Evolutionary conservation across 2,329 filamentous ascomycete species (phyloP).

Genomic region (Monosporascus sp.): DNA sequence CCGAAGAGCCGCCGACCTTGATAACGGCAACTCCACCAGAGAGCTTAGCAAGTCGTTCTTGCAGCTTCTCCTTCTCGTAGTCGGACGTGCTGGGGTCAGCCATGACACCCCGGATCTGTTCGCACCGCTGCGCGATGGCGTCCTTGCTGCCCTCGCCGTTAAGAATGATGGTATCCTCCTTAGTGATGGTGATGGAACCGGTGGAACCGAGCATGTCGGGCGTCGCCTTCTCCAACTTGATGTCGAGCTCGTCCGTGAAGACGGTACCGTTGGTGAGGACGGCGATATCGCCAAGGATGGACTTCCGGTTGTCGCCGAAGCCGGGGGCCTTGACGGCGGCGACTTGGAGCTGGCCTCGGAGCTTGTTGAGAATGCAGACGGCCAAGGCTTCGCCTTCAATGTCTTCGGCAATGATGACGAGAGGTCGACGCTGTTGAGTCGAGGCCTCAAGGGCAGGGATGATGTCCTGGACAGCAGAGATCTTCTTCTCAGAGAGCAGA

Average conservation of each 20-base stretch:
- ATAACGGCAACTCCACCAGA: slow-evolving; percentile 98
- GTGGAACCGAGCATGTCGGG: slow-evolving; percentile 94
- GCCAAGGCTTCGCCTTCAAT: slow-evolving; percentile 98
- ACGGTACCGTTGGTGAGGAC: slow-evolving; percentile 95
- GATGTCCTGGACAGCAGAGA: slow-evolving; percentile 97
- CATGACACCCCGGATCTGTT: slow-evolving; percentile 98
- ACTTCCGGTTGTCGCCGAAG: slow-evolving; percentile 99
- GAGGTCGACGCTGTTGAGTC: slow-evolving; percentile 87
- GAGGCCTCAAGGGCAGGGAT: slow-evolving; percentile 96
- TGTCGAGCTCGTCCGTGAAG: slow-evolving; percentile 96
- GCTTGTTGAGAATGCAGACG: slow-evolving; percentile 99
- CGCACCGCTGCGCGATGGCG: slow-evolving; percentile 85
- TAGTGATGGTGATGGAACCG: slow-evolving; percentile 98
- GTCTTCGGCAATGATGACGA: slow-evolving; percentile 98
- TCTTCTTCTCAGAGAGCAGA: slow-evolving; percentile 99
- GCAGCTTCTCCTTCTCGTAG: slow-evolving; percentile 99
- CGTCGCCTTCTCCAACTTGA: slow-evolving; percentile 98
- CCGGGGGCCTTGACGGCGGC: slow-evolving; percentile 97
- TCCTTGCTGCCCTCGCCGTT: slow-evolving; percentile 98
- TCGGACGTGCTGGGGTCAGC: slow-evolving; percentile 89
- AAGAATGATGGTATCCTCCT: slow-evolving; percentile 98
- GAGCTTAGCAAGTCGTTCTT: slow-evolving; percentile 98
- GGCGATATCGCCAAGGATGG: slow-evolving; percentile 92
- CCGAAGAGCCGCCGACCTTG: slow-evolving; percentile 95
- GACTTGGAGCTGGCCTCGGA: slow-evolving; percentile 97